Base-by-base conservation (phyloP, 805 yeast genomes). In the Kuraishia ogatae region DNA sequence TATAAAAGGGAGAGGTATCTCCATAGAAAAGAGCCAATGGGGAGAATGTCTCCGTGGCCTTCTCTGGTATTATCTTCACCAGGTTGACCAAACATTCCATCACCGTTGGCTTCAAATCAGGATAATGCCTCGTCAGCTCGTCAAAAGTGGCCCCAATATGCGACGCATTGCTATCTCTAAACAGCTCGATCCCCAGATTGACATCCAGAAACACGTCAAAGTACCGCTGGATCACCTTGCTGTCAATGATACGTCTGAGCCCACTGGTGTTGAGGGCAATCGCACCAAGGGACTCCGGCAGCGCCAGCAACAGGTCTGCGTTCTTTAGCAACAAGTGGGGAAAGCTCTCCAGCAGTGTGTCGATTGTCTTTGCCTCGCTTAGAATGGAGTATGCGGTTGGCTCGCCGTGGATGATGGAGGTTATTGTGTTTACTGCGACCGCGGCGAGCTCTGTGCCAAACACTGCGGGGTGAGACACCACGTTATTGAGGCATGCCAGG, bases 371-470 rank as follows among this genome's bases (percentile, higher is more conserved):
- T 0, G 96, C 85, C 66, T 92, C 98, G 48, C 81, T 84, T 60
- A 92, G 74, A 48, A 92, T 84, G 1, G 87, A 78, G 63, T 79
- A 92, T 2, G 96, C 89, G 0, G 97, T 90, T 8, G 97, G 97
- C 62, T 93, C 97, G 60, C 86, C 87, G 65, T 92, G 93, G 28
- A 92, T 83, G 57, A 90, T 88, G 13, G 79, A 78, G 48, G 85
- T 79, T 21, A 90, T 76, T 13, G 85, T 79, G 57, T 82, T 85
- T 43, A 92, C 66, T 0, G 88, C 78, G 22, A 80, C 73, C 0
- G 88, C 74, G 15, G 88, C 66, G 15, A 89, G 68, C 17, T 81
- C 76, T 47, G 83, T 80, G 0, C 97, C 97, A 72, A 90, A 89
- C 0, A 80, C 67, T 0, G 67, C 59, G 1, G 87, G 81, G 61